These are phyloP conservation scores for Kuraishia piskuri DNA, from an alignment of 805 yeast genomes.

Conservation along the genomic window DNA sequence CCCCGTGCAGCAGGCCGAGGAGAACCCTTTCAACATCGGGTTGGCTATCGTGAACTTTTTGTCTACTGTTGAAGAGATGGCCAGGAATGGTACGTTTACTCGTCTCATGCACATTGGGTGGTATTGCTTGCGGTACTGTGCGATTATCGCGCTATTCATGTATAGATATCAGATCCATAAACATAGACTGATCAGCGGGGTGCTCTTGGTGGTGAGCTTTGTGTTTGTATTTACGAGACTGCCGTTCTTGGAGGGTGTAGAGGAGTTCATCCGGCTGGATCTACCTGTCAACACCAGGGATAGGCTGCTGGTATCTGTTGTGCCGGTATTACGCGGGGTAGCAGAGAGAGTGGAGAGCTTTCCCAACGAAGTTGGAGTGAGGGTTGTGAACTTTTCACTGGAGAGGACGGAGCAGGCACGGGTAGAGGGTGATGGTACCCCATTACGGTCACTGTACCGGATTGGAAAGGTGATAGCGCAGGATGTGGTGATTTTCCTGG, in stretches of 20 bases:
- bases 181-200: background rate
- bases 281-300: background rate
- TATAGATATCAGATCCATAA: background rate
- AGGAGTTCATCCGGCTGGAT: background rate
- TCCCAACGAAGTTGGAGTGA: background rate
- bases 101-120: background rate
- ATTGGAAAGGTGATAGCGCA: conserved; percentile 8
- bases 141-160: background rate
- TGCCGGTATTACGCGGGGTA: background rate
- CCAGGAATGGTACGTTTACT: background rate
- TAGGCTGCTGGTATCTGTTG: background rate
- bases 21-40: background rate
- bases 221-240: background rate
- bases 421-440: background rate
- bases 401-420: background rate
- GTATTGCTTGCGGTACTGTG: background rate
- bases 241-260: background rate
- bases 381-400: background rate
- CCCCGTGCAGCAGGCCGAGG: background rate
- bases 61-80: background rate
- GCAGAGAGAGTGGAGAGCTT: background rate
- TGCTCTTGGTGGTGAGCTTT: background rate
- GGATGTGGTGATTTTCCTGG: conserved; percentile 10
- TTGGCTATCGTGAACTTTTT: background rate
- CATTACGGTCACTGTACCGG: background rate